Conservation (phyloP, 306 rosid genomes). For the Delonix regia region DNA sequence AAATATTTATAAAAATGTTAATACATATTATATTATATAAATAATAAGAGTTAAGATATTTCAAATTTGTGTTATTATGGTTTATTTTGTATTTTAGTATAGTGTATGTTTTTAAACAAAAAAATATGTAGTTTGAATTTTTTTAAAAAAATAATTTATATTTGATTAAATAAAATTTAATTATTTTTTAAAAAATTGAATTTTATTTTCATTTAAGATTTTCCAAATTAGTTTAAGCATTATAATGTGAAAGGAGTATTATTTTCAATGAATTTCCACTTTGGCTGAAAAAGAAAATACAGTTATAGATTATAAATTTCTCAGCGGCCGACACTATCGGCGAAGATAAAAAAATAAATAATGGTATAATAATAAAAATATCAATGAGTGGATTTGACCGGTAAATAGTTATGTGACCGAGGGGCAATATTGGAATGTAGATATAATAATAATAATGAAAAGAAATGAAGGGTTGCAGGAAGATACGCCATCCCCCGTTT, state of each 20-base stretch:
- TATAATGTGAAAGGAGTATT: background rate
- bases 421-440: background rate
- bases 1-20: too few relatives aligned
- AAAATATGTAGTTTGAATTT: too few relatives aligned
- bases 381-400: background rate
- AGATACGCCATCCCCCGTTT: background rate
- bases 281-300: background rate
- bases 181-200: too few relatives aligned
- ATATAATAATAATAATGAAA: background rate
- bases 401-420: background rate
- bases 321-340: slow-evolving; percentile 1
- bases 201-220: too few relatives aligned
- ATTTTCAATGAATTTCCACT: background rate
- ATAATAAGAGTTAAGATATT: too few relatives aligned
- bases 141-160: too few relatives aligned
- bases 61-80: too few relatives aligned
- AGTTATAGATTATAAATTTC: background rate
- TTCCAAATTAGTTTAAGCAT: background rate
- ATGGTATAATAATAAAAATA: background rate
- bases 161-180: too few relatives aligned
- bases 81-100: too few relatives aligned
- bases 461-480: background rate
- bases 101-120: too few relatives aligned
- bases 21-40: too few relatives aligned
- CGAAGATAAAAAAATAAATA: background rate